These are phyloP conservation scores for Camelina hispida DNA, from an alignment of 345 rosid genomes.

Conservation along the genomic window DNA sequence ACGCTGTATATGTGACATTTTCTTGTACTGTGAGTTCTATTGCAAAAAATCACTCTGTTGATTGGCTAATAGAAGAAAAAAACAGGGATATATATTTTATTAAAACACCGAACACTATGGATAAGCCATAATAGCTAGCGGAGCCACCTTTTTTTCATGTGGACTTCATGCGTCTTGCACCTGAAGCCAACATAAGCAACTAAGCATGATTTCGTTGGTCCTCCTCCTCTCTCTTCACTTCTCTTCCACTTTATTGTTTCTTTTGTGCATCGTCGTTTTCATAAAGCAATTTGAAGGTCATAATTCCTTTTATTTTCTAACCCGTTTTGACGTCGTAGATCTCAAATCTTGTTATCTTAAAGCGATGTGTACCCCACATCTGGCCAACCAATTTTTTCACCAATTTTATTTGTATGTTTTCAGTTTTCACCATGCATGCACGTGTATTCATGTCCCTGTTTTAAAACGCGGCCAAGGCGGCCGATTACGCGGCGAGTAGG, in stretches of 20 bases:
- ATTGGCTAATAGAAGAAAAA: slow-evolving; percentile 9
- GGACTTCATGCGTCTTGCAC: slow-evolving; percentile 44
- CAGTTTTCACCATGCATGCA: slow-evolving; percentile 25
- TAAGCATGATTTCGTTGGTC: slow-evolving; percentile 29
- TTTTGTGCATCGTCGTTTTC: slow-evolving; percentile 6
- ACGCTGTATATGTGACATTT: no score
- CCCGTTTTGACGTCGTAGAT: slow-evolving; percentile 22
- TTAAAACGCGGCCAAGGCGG: not conserved
- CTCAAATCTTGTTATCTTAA: slow-evolving; percentile 25
- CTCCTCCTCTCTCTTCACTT: not conserved
- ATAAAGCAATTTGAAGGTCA: slow-evolving; percentile 3
- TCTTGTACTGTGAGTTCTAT: slow-evolving; percentile 5
- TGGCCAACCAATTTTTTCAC: slow-evolving; percentile 4
- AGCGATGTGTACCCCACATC: not conserved
- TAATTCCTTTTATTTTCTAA: not conserved
- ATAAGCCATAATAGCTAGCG: slow-evolving; percentile 18
- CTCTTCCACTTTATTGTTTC: not conserved
- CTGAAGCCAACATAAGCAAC: slow-evolving; percentile 40
- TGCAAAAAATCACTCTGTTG: not conserved
- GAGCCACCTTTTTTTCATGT: slow-evolving; percentile 30
- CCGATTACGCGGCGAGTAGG: no score
- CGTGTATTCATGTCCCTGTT: no score
- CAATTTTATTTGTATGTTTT: not conserved
- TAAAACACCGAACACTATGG: not conserved
- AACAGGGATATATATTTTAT: not conserved